Percentiles rank a stretch among this genome's conserved stretches.
These are phyloP conservation scores for Paecilomyces dactylethromorphus DNA, from an alignment of 2,329 filamentous ascomycete species.

Conservation along the genomic window DNA sequence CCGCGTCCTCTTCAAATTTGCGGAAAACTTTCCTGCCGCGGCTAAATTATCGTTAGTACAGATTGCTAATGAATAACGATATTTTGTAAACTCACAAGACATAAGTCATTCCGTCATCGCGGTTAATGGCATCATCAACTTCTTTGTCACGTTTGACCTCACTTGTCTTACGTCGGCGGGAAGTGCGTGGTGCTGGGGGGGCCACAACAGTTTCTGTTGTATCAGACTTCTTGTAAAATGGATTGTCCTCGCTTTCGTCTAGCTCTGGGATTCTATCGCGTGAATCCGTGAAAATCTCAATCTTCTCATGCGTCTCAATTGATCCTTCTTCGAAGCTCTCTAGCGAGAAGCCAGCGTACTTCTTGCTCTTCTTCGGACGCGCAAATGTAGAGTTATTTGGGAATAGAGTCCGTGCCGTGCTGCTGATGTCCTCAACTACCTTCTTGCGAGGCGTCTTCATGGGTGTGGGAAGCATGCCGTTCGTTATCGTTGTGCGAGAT, in stretches of 20 bases:
- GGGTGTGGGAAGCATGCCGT: slow-evolving; percentile 53
- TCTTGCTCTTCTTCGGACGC: slow-evolving; percentile 41
- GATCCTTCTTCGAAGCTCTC: slow-evolving; percentile 35
- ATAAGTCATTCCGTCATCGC: slow-evolving; percentile 54
- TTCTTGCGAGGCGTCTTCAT: slow-evolving; percentile 57
- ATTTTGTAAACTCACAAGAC: slow-evolving; percentile 48
- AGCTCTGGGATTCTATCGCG: slow-evolving; percentile 53
- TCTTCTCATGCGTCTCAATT: slow-evolving; percentile 29
- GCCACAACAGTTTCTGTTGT: slow-evolving; percentile 18
- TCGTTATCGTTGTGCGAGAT: slow-evolving; percentile 23
- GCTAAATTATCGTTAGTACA: slow-evolving; percentile 34
- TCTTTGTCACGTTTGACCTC: slow-evolving; percentile 25
- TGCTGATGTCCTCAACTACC: slow-evolving; percentile 35
- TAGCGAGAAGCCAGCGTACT: slow-evolving; percentile 39
- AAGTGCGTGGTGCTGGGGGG: slow-evolving; percentile 19
- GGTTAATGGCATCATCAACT: slow-evolving; percentile 45
- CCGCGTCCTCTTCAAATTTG: slow-evolving; percentile 43
- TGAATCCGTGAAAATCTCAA: slow-evolving; percentile 58
- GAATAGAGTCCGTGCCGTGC: slow-evolving; percentile 49
- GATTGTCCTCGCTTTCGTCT: slow-evolving; percentile 48
- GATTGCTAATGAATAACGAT: slow-evolving; percentile 2
- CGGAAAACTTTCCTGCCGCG: slow-evolving; percentile 58
- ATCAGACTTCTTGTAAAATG: slow-evolving; percentile 43
- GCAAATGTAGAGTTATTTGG: slow-evolving; percentile 41
- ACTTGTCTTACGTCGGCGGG: slow-evolving; percentile 32